Conservation (phyloP, 352 stramenopile species). For the Pythium apleroticum region DNA sequence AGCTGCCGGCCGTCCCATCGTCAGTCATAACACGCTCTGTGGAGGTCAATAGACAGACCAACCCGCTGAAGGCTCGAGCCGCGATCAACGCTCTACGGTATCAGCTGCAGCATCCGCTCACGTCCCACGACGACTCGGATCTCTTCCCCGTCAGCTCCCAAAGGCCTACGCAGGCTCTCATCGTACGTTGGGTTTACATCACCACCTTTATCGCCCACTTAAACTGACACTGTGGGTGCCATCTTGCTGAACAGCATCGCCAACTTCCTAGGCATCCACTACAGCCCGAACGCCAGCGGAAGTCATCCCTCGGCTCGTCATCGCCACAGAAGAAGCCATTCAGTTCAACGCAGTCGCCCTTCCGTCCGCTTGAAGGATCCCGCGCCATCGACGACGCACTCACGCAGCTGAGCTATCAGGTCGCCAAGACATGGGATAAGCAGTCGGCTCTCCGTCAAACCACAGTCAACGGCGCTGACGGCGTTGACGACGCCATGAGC, state of each 20-base stretch:
- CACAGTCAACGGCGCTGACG: conserved; percentile 14
- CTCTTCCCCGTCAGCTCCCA: conserved; percentile 48
- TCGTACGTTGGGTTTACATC: conserved; percentile 32
- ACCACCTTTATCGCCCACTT: no score
- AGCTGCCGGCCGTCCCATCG: conserved; percentile 53
- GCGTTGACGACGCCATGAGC: conserved; percentile 52
- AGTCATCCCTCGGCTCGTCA: neutral
- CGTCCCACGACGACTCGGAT: conserved; percentile 72
- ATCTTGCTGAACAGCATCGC: conserved; percentile 50
- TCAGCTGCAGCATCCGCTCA: conserved; percentile 75
- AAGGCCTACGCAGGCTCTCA: conserved; percentile 44
- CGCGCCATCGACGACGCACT: conserved; percentile 59
- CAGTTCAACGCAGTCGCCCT: conserved; percentile 16
- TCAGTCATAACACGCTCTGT: conserved; percentile 56
- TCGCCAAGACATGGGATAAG: conserved; percentile 31
- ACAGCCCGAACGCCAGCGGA: conserved; percentile 14
- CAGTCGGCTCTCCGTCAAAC: neutral
- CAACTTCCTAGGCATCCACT: conserved; percentile 40
- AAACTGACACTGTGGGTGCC: no score
- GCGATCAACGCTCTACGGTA: conserved; percentile 74
- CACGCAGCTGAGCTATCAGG: conserved; percentile 54
- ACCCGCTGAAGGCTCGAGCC: conserved; percentile 48
- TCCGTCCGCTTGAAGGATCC: conserved; percentile 27
- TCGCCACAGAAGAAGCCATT: conserved; percentile 16
- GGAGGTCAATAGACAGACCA: conserved; percentile 31